Percentiles rank a stretch among this genome's conserved stretches.
phyloP scores from a whole-genome alignment of 2,329 filamentous ascomycete genomes.

The Fusarium sp. region DNA sequence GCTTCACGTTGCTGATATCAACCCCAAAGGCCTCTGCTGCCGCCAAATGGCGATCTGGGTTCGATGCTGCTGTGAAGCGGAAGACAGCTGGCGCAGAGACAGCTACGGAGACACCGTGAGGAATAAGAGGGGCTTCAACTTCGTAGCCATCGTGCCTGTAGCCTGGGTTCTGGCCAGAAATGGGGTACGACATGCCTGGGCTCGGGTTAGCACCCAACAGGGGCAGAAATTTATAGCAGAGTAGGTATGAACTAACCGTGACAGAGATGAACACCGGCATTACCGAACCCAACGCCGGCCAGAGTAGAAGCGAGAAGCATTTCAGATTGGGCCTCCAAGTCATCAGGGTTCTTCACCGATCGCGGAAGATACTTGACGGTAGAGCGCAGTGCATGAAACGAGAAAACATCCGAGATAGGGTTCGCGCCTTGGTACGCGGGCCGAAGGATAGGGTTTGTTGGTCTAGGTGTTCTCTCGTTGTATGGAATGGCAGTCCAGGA shows the following conservation, averaged over 20 bases:
- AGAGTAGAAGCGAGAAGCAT: constrained; percentile 96
- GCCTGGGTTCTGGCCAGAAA: constrained; percentile 90
- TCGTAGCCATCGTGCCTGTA: constrained; percentile 92
- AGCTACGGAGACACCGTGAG: constrained; percentile 94
- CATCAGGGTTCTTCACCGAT: constrained; percentile 86
- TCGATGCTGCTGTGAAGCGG: constrained; percentile 89
- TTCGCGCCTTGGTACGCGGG: constrained; percentile 98
- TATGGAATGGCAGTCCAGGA: constrained; percentile 98
- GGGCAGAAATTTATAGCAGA: background rate
- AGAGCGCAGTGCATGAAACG: constrained; percentile 80
- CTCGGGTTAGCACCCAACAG: constrained; percentile 12
- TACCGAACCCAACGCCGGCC: constrained; percentile 95
- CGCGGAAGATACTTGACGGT: constrained; percentile 94
- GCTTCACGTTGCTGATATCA: constrained; percentile 87
- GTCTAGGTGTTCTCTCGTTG: constrained; percentile 83
- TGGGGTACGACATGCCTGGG: constrained; percentile 93
- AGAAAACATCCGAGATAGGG: constrained; percentile 97
- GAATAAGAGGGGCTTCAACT: constrained; percentile 81
- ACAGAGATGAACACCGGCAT: constrained; percentile 89
- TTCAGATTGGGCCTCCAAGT: constrained; percentile 90
- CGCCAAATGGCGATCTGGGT: constrained; percentile 89
- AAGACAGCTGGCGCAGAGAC: constrained; percentile 95
- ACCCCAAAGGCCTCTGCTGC: constrained; percentile 93
- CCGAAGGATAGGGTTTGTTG: constrained; percentile 86
- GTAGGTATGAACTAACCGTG: constrained; percentile 57